These are phyloP conservation scores for Hemisphaericaspora nanyangensis DNA, from an alignment of 805 yeast species.

Conservation along the genomic window DNA sequence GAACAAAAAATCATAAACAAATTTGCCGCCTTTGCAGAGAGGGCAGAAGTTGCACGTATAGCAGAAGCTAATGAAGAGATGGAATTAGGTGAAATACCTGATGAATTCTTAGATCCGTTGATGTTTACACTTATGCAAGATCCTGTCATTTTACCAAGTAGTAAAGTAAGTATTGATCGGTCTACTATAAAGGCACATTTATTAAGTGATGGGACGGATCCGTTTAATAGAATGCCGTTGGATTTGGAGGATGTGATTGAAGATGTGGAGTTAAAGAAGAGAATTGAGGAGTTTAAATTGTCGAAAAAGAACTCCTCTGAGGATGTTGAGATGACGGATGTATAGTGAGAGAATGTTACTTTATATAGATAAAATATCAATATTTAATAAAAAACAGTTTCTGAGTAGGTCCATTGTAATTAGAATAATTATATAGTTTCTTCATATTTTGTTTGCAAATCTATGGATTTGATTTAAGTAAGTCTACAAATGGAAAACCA, in stretches of 20 bases:
- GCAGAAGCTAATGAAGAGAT: conserved; percentile 77
- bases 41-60: conserved; percentile 58
- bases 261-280: conserved; percentile 60
- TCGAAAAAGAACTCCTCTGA: not conserved
- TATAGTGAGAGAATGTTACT: too few relatives aligned
- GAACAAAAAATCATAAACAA: conserved; percentile 47
- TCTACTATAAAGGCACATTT: conserved; percentile 91
- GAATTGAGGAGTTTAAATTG: conserved; percentile 53
- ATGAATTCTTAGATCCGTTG: conserved; percentile 93
- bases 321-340: not conserved
- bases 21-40: conserved; percentile 53
- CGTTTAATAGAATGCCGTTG: conserved; percentile 91
- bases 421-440: too few relatives aligned
- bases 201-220: conserved; percentile 93
- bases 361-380: too few relatives aligned
- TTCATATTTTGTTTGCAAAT: too few relatives aligned
- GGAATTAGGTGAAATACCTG: conserved; percentile 92
- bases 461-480: too few relatives aligned
- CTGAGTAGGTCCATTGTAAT: too few relatives aligned
- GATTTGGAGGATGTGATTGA: conserved; percentile 85
- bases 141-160: conserved; percentile 91
- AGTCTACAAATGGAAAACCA: too few relatives aligned
- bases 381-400: too few relatives aligned
- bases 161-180: conserved; percentile 81
- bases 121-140: conserved; percentile 95